Percentiles rank a stretch among this genome's conserved stretches.
Conservation (phyloP, 2,329 filamentous ascomycete genomes). For the Hymenoscyphus linearis region DNA sequence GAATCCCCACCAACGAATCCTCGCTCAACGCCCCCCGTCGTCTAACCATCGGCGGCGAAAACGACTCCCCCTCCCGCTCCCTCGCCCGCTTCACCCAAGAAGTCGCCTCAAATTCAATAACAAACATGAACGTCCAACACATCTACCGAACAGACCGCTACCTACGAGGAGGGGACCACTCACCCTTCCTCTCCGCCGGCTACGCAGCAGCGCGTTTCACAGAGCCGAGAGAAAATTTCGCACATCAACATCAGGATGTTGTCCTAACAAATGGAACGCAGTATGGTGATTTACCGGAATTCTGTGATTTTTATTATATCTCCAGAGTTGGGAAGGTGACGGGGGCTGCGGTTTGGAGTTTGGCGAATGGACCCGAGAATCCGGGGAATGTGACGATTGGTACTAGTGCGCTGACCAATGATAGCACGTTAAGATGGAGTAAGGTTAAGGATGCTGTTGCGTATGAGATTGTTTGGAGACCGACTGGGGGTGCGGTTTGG, state of each 20-base stretch:
- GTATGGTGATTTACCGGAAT: constrained; percentile 51
- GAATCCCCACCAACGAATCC: constrained; percentile 29
- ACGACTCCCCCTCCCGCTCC: constrained; percentile 49
- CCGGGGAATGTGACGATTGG: constrained; percentile 44
- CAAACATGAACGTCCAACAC: constrained; percentile 50
- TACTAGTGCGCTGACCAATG: constrained; percentile 42
- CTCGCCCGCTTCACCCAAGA: constrained; percentile 51
- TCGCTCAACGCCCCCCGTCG: constrained; percentile 34
- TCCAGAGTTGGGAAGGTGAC: constrained; percentile 50
- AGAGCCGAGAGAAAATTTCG: constrained; percentile 52
- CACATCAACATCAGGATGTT: constrained; percentile 52
- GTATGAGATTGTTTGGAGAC: constrained; percentile 53
- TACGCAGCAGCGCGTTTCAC: constrained; percentile 49
- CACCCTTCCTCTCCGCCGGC: constrained; percentile 48
- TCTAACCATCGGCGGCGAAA: constrained; percentile 45
- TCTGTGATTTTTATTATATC: constrained; percentile 51
- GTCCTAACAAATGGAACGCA: constrained; percentile 44
- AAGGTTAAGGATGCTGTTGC: constrained; percentile 37
- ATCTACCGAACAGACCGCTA: constrained; percentile 53
- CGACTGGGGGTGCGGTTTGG: constrained; percentile 43
- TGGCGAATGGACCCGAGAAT: constrained; percentile 46
- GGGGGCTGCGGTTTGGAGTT: constrained; percentile 47
- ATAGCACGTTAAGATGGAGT: constrained; percentile 46
- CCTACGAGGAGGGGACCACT: constrained; percentile 51
- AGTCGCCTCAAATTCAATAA: constrained; percentile 45